These are phyloP conservation scores for Caloboletus firmus DNA, from an alignment of 1,284 basidiomycete genomes.

Conservation along the genomic window DNA sequence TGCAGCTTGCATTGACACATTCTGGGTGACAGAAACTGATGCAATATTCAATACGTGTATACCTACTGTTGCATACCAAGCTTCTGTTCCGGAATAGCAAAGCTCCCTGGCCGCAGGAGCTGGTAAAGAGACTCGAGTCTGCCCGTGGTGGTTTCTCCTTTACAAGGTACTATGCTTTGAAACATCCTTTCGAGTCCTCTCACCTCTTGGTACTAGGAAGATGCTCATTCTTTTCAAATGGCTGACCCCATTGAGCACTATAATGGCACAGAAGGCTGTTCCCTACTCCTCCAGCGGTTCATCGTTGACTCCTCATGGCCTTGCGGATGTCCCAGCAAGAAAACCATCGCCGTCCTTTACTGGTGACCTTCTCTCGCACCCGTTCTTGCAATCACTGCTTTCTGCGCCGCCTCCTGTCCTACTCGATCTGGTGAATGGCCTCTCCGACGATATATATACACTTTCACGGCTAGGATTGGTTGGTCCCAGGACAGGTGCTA, in stretches of 20 bases:
- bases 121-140: conserved; percentile 58
- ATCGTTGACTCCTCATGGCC: conserved; percentile 22
- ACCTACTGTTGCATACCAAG: conserved; percentile 65
- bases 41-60: conserved; percentile 75
- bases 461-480: conserved; percentile 69
- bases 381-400: conserved; percentile 68
- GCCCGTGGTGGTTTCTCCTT: conserved; percentile 68
- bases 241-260: conserved; percentile 67
- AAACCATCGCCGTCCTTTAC: conserved; percentile 15
- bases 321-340: conserved; percentile 23
- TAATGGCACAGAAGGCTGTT: conserved; percentile 61
- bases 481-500: conserved; percentile 58
- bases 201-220: conserved; percentile 50
- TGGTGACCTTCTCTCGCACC: conserved; percentile 36
- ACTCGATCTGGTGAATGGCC: conserved; percentile 68
- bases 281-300: conserved; percentile 47
- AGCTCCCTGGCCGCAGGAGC: conserved; percentile 51
- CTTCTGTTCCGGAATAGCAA: conserved; percentile 45
- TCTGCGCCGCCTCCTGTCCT: conserved; percentile 82
- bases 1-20: conserved; percentile 7
- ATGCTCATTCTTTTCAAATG: conserved; percentile 79
- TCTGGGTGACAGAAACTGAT: conserved; percentile 64
- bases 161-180: conserved; percentile 49
- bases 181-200: conserved; percentile 1
- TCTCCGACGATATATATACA: conserved; percentile 75